phyloP scores from a whole-genome alignment of 148 eudicot genomes.

The Chenopodium album region DNA sequence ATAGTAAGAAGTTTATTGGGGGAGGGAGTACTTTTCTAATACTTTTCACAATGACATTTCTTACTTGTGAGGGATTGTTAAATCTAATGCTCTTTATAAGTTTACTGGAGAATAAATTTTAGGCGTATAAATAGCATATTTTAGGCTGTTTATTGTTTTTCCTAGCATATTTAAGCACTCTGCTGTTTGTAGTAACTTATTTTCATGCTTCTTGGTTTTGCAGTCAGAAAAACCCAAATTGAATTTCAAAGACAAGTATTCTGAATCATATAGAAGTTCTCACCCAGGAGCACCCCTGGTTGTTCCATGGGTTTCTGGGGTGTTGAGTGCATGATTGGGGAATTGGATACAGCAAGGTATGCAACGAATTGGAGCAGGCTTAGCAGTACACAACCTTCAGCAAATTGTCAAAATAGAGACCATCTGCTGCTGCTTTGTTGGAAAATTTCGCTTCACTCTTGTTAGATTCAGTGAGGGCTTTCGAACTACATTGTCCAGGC shows the following conservation, averaged over 20 bases:
- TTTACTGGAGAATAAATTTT: not conserved
- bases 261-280: conserved; percentile 63
- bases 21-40: not conserved
- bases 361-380: not conserved
- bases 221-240: conserved; percentile 75
- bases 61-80: not conserved
- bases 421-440: not conserved
- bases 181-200: not conserved
- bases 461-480: not conserved
- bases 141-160: not conserved
- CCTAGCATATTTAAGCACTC: not conserved
- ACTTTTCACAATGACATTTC: not conserved
- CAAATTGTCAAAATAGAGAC: not conserved
- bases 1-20: too few species aligned
- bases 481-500: not conserved
- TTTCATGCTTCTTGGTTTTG: conserved; percentile 18
- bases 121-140: not conserved
- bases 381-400: not conserved
- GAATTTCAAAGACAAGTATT: conserved; percentile 74
- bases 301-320: conserved; percentile 94
- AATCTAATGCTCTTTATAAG: not conserved
- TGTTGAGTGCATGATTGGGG: conserved; percentile 36
- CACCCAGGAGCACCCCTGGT: conserved; percentile 71
- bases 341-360: not conserved
- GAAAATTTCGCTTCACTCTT: not conserved